Base-by-base conservation (phyloP, 208 protist genomes). In the Leishmania arabica region DNA sequence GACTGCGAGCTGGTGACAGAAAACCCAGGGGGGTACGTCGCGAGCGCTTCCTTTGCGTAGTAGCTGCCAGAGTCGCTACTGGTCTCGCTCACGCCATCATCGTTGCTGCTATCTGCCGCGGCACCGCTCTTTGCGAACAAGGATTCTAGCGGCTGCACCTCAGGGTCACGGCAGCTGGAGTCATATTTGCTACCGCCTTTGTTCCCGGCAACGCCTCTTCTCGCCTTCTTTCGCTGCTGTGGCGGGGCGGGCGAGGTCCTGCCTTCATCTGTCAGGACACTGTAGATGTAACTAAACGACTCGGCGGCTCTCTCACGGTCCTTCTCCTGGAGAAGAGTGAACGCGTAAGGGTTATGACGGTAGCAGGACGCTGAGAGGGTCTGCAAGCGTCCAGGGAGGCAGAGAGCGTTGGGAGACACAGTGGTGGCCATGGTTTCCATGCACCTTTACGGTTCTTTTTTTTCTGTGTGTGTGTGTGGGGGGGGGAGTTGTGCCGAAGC, bases 301-400 rank as follows among this genome's bases (percentile, higher is more conserved):
- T 78, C 47, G 3, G 24, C 71, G 9, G 84, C 80, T 2, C 47
- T 31, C 19, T 84, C 45, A 69, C 53, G 78, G 77, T 88, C 84
- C 27, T 83, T 70, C 49, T 78, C 83, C 47, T 72, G 40, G 13
- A 93, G 66, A 42, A 84, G 71, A 31, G 47, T 78, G 73, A 75
- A 86, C 11, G 87, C 85, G 73, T 93, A 93, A 21, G 88, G 87
- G 73, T 93, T 81, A 82, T 92, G 86, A 73, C 82, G 81, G 86
- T 85, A 92, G 40, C 65, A 51, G 54, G 68, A 76, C 72, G 34
- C 24, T n/a, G 71, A 60, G 62, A 49, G 51, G 66, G 68, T n/a
- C 69, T 21, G 45, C 56, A 45, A 8, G 34, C 56, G 56, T n/a
- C 21, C 66, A 4, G 58, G 11, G 65, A 75, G 77, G 37, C 58